Conservation (phyloP, 192 early-diverging fungal genomes). For the Diversispora eburnea region DNA sequence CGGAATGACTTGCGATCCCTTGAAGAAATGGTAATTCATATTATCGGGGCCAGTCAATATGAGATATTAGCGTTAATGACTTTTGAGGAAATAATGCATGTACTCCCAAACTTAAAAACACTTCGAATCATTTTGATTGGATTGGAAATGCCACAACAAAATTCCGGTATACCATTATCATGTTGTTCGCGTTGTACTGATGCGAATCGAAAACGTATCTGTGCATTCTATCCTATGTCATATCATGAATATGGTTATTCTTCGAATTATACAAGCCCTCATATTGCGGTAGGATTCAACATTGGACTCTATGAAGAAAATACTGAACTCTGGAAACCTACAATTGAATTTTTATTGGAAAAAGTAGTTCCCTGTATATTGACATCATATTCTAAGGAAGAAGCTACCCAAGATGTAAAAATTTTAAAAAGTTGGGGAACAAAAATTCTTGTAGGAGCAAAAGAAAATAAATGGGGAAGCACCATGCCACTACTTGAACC, state of each 20-base stretch:
- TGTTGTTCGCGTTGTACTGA: constrained; percentile 25
- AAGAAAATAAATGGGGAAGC: constrained; percentile 27
- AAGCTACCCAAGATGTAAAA: constrained; percentile 16
- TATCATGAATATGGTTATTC: constrained; percentile 21
- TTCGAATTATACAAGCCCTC: constrained; percentile 6
- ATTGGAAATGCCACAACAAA: constrained; percentile 11
- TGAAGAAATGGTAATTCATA: constrained; percentile 21
- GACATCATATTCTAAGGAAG: constrained; percentile 25
- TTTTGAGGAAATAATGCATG: constrained; percentile 28
- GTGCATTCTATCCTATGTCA: not conserved
- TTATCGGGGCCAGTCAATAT: constrained; percentile 16
- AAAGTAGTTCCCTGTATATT: constrained; percentile 21
- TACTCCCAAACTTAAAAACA: constrained; percentile 12
- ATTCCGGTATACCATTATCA: not conserved
- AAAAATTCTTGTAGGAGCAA: constrained; percentile 11
- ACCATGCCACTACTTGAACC: constrained; percentile 13
- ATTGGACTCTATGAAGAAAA: constrained; percentile 20
- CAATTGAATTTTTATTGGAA: constrained; percentile 17
- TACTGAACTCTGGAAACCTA: constrained; percentile 16
- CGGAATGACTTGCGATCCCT: constrained; percentile 7
- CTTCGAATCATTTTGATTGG: constrained; percentile 11
- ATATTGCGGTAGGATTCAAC: constrained; percentile 22
- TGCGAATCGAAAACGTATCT: constrained; percentile 11
- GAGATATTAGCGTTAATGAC: constrained; percentile 12
- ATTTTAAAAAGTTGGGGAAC: constrained; percentile 12